Base-by-base conservation (phyloP, 257 asterid species). In the Catharanthus roseus region DNA sequence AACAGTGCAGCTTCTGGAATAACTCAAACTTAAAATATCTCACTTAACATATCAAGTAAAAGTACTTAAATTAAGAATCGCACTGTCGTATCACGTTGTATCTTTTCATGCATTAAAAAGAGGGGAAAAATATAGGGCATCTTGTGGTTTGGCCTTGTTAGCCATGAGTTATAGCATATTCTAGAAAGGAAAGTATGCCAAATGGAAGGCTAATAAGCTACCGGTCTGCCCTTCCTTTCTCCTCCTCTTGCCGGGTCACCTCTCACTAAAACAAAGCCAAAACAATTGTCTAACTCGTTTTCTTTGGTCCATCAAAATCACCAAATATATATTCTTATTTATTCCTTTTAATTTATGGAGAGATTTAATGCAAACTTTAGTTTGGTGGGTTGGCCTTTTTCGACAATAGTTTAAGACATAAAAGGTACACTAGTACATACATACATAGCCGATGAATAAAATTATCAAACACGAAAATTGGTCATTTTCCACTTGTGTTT, bases 181-280 rank as follows among this genome's bases (percentile, higher is more conserved):
- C 44, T 50, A 33, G 70, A 62, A 34, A 62, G 54, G 13, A 49
- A 49, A 72, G 38, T 72, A 68, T 61, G 42, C 42, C 42, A 38
- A 63, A 49, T 19, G 41, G 28, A 44, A 47, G 41, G 45, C 26
- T 31, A 47, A 47, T 6, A 47, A 12, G 4, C 21, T 12, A 15
- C 21, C 3, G 5, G 19, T 47, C 15, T 12, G 50, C 16, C 50
- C 11, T 3, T 47, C 4, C 53, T 13, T 15, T 8, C 12, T 42
- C 49, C 13, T 42, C 49, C 11, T 42, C 49, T 10, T 42, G 53
- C 21, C 16, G 53, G 53, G 53, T 47, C 53, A 47, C 4, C 13
- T 64, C 56, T 6, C 56, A 19, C 26, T 50, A 16, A 50, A 16
- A 18, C 42, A 38, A 8, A 8, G n/a, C 16, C 13, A 12, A 19